Base-by-base conservation (phyloP, 2,329 filamentous ascomycete genomes). In the Pseudogymnoascus pannorum region DNA sequence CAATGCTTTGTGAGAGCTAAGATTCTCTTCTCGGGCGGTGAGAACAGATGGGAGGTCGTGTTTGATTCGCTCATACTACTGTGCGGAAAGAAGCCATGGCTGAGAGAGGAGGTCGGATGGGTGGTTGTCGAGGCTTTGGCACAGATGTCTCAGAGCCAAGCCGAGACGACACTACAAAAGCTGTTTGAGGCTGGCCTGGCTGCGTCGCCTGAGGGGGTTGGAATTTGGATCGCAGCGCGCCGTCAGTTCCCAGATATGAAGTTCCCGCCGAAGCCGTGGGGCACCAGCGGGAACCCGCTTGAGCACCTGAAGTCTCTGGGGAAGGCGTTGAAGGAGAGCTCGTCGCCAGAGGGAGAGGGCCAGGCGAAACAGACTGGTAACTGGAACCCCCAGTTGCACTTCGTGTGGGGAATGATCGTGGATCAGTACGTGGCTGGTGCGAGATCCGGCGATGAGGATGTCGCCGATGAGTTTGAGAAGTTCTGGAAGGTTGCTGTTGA, bases 401-500 rank as follows among this genome's bases (percentile, higher is more conserved):
- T 95, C 72, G 90, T 91, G 0, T 97, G 93, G 94, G 85, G 89
- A 65, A 75, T 92, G 24, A 83, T 97, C 18, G 73, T 96, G n/a
- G 75, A 71, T 1, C 77, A 81, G 63, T 85, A 80, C 65, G 66
- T 77, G 24, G 73, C 75, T 59, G 68, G 72, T 29, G 63, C 63
- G 4, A 63, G 65, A 29, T 61, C 66, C 2, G 68, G 72, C 4
- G 71, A 73, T 18, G 73, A 67, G 22, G 65, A 63, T 3, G 63
- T 65, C 12, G 65, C 64, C 31, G 61, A 69, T 0, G 73, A 80
- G 20, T 92, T 96, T 70, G 79, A 81, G 57, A 84, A 88, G 54
- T 95, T 97, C 71, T 97, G 93, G 92, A 84, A 84, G 40, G 86
- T 91, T 48, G 87, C 90, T 61, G 87, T 97, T 63, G 92, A 97